Evolutionary conservation across 345 rosid genomes (phyloP).

Genomic region (Leavenworthia alabamica): DNA sequence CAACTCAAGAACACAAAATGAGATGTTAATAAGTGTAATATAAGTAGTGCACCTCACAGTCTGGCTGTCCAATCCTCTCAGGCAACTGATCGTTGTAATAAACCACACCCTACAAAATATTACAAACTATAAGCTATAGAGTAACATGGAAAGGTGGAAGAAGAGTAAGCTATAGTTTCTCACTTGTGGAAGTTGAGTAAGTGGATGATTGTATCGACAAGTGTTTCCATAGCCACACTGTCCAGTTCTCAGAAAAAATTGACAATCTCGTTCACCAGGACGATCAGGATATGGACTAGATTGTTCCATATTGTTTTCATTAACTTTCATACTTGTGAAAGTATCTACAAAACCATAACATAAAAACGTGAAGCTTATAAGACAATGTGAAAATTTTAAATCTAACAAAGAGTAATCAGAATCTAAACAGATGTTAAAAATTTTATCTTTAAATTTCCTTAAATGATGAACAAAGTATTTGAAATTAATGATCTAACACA

Average conservation of each 20-base stretch:
- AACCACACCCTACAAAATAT: conserved; percentile 33
- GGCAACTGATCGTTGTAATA: conserved; percentile 58
- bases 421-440: conserved; percentile 12
- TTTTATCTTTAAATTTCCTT: conserved; percentile 7
- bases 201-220: conserved; percentile 77
- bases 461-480: conserved; percentile 1
- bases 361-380: neutral
- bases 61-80: conserved; percentile 64
- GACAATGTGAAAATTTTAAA: conserved; percentile 21
- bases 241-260: conserved; percentile 59
- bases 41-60: conserved; percentile 53
- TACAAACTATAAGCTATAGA: conserved; percentile 11
- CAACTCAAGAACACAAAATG: neutral
- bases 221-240: conserved; percentile 61
- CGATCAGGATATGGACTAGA: conserved; percentile 67
- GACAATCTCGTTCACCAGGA: conserved; percentile 68
- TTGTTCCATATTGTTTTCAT: conserved; percentile 41
- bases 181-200: conserved; percentile 46
- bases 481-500: conserved; percentile 17
- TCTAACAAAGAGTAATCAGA: conserved; percentile 4
- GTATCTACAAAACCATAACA: conserved; percentile 35
- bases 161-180: neutral
- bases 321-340: conserved; percentile 46
- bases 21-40: neutral
- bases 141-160: neutral